Percentiles rank a stretch among this genome's conserved stretches.
phyloP scores from a whole-genome alignment of 2,329 filamentous ascomycete genomes.

The Colletotrichum incanum region DNA sequence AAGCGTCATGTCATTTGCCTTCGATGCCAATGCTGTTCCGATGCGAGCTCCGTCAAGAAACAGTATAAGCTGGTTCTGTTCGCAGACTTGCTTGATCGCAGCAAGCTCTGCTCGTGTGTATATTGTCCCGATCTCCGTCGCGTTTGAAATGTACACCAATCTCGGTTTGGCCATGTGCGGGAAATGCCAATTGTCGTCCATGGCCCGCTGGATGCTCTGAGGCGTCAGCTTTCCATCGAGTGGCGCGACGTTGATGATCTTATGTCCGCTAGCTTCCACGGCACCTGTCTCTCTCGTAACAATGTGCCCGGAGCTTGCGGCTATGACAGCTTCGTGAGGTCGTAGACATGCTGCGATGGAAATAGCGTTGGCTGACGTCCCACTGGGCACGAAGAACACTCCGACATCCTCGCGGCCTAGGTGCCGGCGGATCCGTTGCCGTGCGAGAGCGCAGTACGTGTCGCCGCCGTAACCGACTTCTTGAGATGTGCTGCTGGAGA shows the following conservation, averaged over 20 bases:
- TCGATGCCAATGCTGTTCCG: slow-evolving; percentile 57
- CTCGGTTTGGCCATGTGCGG: slow-evolving; percentile 67
- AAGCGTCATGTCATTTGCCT: slow-evolving; percentile 60
- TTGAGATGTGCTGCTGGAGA: slow-evolving; percentile 61
- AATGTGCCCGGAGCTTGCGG: slow-evolving; percentile 65
- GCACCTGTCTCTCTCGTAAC: slow-evolving; percentile 66
- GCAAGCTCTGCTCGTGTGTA: slow-evolving; percentile 61
- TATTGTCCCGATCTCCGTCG: slow-evolving; percentile 65
- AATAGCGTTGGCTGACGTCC: slow-evolving; percentile 67
- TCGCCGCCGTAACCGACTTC: slow-evolving; percentile 65
- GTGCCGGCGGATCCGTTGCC: slow-evolving; percentile 53
- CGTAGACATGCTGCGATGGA: slow-evolving; percentile 66
- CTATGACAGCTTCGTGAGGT: slow-evolving; percentile 67
- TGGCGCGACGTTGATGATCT: slow-evolving; percentile 64
- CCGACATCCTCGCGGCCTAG: slow-evolving; percentile 57
- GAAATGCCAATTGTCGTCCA: slow-evolving; percentile 66
- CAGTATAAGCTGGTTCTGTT: slow-evolving; percentile 57
- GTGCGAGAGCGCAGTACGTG: slow-evolving; percentile 59
- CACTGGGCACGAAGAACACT: slow-evolving; percentile 67
- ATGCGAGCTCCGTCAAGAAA: slow-evolving; percentile 66
- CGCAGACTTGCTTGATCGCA: slow-evolving; percentile 60
- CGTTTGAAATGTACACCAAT: slow-evolving; percentile 68
- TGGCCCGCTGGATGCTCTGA: slow-evolving; percentile 56
- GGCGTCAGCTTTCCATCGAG: slow-evolving; percentile 65
- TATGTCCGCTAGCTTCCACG: slow-evolving; percentile 66